Evolutionary conservation across 345 rosid species (phyloP), one percentile per base, ranked within the genome.

Genomic region (Mangifera indica): DNA sequence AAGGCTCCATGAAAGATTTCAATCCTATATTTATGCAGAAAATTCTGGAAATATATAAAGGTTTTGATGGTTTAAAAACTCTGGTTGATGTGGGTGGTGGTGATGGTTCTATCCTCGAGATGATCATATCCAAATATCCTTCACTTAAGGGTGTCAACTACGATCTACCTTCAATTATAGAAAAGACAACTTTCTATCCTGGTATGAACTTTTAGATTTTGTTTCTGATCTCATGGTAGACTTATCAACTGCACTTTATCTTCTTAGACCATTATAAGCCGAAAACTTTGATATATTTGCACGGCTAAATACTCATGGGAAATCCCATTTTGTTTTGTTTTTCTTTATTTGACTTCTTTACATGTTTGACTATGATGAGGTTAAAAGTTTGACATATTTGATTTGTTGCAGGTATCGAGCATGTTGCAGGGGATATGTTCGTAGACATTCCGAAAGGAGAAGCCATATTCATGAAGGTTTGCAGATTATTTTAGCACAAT

Each of bases 401-500:
- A 60, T 60, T 3, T 29, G 24, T 66, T 78, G 48, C 72, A 77
- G 81, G 83, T 9, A 81, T 85, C 14, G 72, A 74, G 64, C 67
- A 82, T 77, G 78, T 84, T 76, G 71, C 81, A 59, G 86, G 86
- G 54, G 85, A 82, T 57, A 81, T 81, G 84, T 80, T 82, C 60
- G 42, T 44, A 51, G 71, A 53, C 22, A 77, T 83, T 55, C 93
- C 96, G 11, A 74, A 85, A 67, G 92, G 88, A 72, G 88, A 91
- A 55, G 86, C 85, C 66, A 85, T 89, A 75, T 87, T 87, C 88
- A 87, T 88, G 87, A 86, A 88, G 89, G 92, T 89, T 13, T 40
- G 37, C 53, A 48, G 53, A 48, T 12, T 13, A 48, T 48, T 48
- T 12, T 15, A 3, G 17, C 53, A 12, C n/a, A 12, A 48, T 48